These are phyloP conservation scores for Zea mays DNA, from an alignment of 176 grass and related monocot genomes.

Conservation along the genomic window DNA sequence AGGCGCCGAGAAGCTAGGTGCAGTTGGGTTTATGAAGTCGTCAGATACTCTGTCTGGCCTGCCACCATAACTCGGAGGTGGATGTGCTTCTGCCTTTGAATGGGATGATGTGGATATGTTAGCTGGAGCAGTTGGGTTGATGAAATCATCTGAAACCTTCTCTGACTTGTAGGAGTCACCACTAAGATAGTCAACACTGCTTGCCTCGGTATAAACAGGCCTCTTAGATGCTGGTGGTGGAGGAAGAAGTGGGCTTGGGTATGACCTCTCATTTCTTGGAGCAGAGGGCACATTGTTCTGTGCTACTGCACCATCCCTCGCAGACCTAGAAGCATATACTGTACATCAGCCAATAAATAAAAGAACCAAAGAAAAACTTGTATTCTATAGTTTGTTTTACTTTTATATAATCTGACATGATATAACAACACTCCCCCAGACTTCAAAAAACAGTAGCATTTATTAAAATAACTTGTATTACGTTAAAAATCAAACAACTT, in stretches of 20 bases:
- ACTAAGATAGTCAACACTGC: constrained; percentile 61
- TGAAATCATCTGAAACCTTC: constrained; percentile 48
- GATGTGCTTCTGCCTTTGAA: constrained; percentile 39
- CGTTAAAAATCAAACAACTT: constrained; percentile 23
- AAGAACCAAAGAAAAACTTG: not conserved
- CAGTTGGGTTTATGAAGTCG: constrained; percentile 57
- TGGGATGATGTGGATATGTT: constrained; percentile 40
- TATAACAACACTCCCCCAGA: constrained; percentile 6
- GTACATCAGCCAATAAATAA: constrained; percentile 25
- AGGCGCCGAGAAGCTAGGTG: constrained; percentile 43
- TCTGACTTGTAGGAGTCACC: constrained; percentile 62
- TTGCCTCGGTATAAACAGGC: constrained; percentile 53
- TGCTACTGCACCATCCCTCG: constrained; percentile 59
- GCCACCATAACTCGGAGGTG: constrained; percentile 21
- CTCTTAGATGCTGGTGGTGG: constrained; percentile 74
- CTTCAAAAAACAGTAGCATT: constrained; percentile 20
- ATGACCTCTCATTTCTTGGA: constrained; percentile 46
- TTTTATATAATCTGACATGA: not conserved
- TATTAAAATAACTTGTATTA: constrained; percentile 15
- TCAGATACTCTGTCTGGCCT: constrained; percentile 38
- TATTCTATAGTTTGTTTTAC: not conserved
- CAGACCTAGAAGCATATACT: constrained; percentile 57
- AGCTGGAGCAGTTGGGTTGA: constrained; percentile 52
- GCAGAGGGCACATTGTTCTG: constrained; percentile 47
- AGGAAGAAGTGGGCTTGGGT: constrained; percentile 63